These are phyloP conservation scores for Mariannaea sp. DNA, from an alignment of 2,329 filamentous ascomycete species.

Conservation along the genomic window DNA sequence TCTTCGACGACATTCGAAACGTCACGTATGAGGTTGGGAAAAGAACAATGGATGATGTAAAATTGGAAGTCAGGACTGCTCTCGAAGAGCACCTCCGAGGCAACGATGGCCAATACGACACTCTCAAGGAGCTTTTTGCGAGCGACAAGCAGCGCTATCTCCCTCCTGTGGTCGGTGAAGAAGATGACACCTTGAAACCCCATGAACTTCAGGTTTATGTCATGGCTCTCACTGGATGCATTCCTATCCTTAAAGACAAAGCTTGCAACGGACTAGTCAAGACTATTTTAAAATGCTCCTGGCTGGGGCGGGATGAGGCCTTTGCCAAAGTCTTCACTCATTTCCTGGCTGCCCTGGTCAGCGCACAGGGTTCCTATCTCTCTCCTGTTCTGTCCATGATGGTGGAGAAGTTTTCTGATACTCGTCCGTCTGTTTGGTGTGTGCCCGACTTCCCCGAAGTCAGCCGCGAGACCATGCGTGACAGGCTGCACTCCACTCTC, in stretches of 20 bases:
- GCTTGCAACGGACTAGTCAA: slow-evolving; percentile 64
- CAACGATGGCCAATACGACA: slow-evolving; percentile 64
- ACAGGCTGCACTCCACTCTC: slow-evolving; percentile 76
- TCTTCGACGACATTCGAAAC: slow-evolving; percentile 63
- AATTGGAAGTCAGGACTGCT: slow-evolving; percentile 58
- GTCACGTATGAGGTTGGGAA: slow-evolving; percentile 59
- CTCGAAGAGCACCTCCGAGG: slow-evolving; percentile 62
- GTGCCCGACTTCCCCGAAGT: slow-evolving; percentile 63
- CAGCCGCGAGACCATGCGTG: slow-evolving; percentile 66
- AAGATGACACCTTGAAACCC: slow-evolving; percentile 55
- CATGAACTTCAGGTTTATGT: slow-evolving; percentile 65
- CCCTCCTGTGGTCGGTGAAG: slow-evolving; percentile 47
- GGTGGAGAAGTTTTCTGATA: slow-evolving; percentile 73
- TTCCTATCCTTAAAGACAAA: slow-evolving; percentile 62
- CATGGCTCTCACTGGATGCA: slow-evolving; percentile 64
- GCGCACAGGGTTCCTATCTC: slow-evolving; percentile 81
- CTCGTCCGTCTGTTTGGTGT: slow-evolving; percentile 51
- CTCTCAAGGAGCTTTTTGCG: slow-evolving; percentile 63
- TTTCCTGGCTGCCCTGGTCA: slow-evolving; percentile 74
- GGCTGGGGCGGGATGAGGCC: slow-evolving; percentile 66
- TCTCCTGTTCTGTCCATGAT: slow-evolving; percentile 77
- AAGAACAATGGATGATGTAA: slow-evolving; percentile 59
- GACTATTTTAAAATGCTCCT: slow-evolving; percentile 63
- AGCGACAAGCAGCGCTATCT: slow-evolving; percentile 52
- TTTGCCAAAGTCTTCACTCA: slow-evolving; percentile 71